A percentile compares a stretch with the other conserved stretches of the same genome.
phyloP scores from a whole-genome alignment of 495 filamentous ascomycete genomes.

The Haplographium delicatum region DNA sequence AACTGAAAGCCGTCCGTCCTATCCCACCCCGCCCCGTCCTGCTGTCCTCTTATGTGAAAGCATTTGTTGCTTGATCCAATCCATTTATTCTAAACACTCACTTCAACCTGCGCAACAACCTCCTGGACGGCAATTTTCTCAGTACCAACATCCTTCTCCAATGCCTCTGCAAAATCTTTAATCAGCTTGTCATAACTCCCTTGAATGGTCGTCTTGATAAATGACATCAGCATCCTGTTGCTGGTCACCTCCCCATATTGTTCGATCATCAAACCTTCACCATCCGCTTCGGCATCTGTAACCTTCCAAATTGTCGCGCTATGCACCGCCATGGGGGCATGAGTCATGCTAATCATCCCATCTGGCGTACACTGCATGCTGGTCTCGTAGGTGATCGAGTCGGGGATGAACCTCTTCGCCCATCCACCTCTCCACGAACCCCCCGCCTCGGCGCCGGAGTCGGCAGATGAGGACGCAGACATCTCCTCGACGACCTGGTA shows the following conservation, averaged over 20 bases:
- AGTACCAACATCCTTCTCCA: constrained; percentile 8
- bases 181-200: constrained; percentile 16
- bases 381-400: constrained; percentile 14
- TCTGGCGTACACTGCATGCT: constrained; percentile 2
- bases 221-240: constrained; percentile 23
- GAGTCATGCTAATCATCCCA: constrained; percentile 13
- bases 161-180: constrained; percentile 11
- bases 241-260: constrained; percentile 13
- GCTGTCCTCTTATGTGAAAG: too few relatives aligned
- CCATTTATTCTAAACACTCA: too few relatives aligned
- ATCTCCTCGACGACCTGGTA: constrained; percentile 9
- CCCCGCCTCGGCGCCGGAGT: not conserved
- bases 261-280: constrained; percentile 11
- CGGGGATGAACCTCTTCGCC: constrained; percentile 16
- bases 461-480: too few relatives aligned
- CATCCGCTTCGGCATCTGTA: not conserved
- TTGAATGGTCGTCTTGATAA: constrained; percentile 20
- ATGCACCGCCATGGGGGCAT: constrained; percentile 22
- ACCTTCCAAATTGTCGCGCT: constrained; percentile 14
- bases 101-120: not conserved
- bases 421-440: constrained; percentile 18
- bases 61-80: too few relatives aligned
- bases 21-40: too few relatives aligned
- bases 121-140: not conserved
- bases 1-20: too few relatives aligned